Percentiles rank a stretch among this genome's conserved stretches.
phyloP scores from a whole-genome alignment of 352 stramenopile species.

The Phytophthora macrochlamydospora region DNA sequence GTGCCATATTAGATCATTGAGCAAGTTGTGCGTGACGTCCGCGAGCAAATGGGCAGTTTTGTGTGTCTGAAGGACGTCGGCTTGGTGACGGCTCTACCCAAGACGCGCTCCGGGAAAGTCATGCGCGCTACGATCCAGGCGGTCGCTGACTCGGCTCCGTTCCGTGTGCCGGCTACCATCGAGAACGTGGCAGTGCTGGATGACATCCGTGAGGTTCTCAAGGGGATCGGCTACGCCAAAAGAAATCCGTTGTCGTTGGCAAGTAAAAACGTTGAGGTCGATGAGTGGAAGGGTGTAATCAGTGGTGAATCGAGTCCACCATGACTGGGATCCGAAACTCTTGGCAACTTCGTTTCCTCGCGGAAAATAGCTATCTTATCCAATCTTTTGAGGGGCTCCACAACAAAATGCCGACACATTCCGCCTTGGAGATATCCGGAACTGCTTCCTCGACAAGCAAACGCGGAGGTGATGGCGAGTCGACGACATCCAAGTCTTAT shows the following conservation, averaged over 20 bases:
- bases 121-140: conserved; percentile 61
- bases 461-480: conserved; percentile 8
- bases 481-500: conserved; percentile 11
- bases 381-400: too few relatives aligned
- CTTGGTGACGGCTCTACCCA: conserved; percentile 48
- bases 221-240: conserved; percentile 54
- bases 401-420: conserved; percentile 11
- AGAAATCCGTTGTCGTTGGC: conserved; percentile 31
- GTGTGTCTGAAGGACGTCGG: conserved; percentile 55
- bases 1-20: conserved; percentile 28
- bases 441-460: neutral
- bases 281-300: too few relatives aligned
- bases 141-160: conserved; percentile 46
- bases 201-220: conserved; percentile 36
- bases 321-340: too few relatives aligned
- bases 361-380: too few relatives aligned
- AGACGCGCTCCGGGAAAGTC: conserved; percentile 61
- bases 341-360: too few relatives aligned
- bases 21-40: conserved; percentile 46
- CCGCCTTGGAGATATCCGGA: conserved; percentile 1
- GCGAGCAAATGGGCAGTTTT: conserved; percentile 57
- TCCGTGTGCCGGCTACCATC: conserved; percentile 56
- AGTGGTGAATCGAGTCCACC: too few relatives aligned
- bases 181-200: conserved; percentile 50
- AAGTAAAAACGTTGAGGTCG: conserved; percentile 16